Base-by-base conservation (phyloP, 140 eudicot species). In the Stevia rebaudiana region DNA sequence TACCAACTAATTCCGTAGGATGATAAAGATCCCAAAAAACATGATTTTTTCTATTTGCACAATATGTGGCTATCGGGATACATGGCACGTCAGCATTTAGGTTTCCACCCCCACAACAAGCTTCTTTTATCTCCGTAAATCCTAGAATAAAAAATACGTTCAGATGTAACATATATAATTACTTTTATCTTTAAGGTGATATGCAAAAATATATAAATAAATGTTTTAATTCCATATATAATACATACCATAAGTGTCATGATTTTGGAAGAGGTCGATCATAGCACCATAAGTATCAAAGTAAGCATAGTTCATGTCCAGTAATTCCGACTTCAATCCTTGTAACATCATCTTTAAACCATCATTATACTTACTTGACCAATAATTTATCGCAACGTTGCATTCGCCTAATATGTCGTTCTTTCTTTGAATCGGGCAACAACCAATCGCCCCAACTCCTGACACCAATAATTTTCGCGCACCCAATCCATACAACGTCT, bases 21-120 rank as follows among this genome's bases (percentile, higher is more conserved):
- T 91, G 98, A 47, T 80, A 83, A 21, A 78, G 71, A 71, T 91
- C 98, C 98, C 98, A 91, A 64, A 91, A 87, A 3, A 91, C 42
- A 55, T 91, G 86, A 22, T 75, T 66, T 11, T 24, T 77, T 54
- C 96, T 76, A 57, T 84, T 81, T 13, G 71, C 8, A 67, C 98
- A 87, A 51, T 59, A 82, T 1, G 24, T 46, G 15, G 98, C 76
- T 25, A 83, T 19, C 5, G 96, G 87, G 11, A 78, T 69, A 74
- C 96, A 91, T 23, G 94, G 80, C 39, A 73, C 60, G 23, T 76
- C 60, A 3, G 98, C 98, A 4, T 78, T 80, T 46, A 91, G 74
- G 62, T 78, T 73, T 31, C 98, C 98, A 12, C 81, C 53, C 5
- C 98, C 96, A 53, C 98, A 87, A 64, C 98, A 91, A 44, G 98